These are phyloP conservation scores for Citrus trifoliata DNA, from an alignment of 345 rosid species.

Conservation along the genomic window DNA sequence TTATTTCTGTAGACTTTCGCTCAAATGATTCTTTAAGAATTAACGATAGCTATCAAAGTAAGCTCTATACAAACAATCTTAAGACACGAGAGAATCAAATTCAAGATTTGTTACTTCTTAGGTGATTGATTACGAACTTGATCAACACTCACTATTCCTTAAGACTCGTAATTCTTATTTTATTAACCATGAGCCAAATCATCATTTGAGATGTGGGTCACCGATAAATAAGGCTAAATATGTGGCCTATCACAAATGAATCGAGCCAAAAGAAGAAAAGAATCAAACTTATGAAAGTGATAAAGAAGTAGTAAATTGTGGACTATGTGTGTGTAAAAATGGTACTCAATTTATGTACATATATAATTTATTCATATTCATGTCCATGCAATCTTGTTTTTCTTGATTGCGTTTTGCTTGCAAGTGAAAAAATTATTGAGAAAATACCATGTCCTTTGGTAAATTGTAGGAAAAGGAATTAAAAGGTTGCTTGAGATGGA, in stretches of 20 bases:
- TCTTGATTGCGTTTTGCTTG: not conserved
- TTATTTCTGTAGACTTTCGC: too few species aligned
- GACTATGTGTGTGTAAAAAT: not conserved
- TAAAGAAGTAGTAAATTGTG: not conserved
- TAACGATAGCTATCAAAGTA: not conserved
- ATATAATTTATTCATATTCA: not conserved
- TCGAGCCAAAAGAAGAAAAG: not conserved
- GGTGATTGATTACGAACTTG: not conserved
- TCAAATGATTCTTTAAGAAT: not conserved
- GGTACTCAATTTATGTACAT: not conserved
- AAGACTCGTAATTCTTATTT: not conserved
- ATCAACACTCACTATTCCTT: not conserved
- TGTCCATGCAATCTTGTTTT: not conserved
- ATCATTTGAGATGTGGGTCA: not conserved
- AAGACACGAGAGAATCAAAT: not conserved
- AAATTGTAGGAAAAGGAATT: constrained; percentile 23
- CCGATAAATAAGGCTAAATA: not conserved
- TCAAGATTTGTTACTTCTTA: not conserved
- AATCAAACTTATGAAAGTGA: not conserved
- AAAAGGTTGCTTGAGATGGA: constrained; percentile 34
- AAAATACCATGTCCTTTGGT: not conserved
- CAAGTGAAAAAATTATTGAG: not conserved
- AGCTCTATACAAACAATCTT: not conserved
- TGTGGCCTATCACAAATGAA: not conserved
- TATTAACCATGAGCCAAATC: not conserved